Evolutionary conservation across 2,329 filamentous ascomycete genomes (phyloP).

Genomic region (Fusarium sulawesiense): DNA sequence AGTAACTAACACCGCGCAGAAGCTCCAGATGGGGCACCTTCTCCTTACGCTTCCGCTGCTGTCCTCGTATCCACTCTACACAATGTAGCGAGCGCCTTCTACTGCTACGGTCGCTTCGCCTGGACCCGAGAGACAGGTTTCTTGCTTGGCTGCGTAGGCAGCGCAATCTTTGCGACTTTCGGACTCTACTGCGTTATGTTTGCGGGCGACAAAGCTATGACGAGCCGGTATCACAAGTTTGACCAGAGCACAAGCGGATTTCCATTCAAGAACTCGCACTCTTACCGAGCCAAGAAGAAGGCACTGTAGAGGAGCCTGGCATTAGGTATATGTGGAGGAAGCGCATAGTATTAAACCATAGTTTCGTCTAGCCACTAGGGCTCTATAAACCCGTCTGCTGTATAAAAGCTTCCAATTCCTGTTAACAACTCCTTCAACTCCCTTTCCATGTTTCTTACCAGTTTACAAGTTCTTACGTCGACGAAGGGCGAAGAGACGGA

Average conservation of each 20-base stretch:
- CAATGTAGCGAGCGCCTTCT: slow-evolving; percentile 71
- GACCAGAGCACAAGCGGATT: slow-evolving; percentile 56
- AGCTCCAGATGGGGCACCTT: slow-evolving; percentile 56
- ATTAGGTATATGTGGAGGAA: background rate
- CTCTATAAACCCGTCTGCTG: slow-evolving; percentile 14
- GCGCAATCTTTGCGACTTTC: slow-evolving; percentile 66
- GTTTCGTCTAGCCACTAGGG: slow-evolving; percentile 19
- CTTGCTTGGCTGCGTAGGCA: slow-evolving; percentile 68
- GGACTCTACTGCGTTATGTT: slow-evolving; percentile 57
- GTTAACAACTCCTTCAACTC: slow-evolving; percentile 45
- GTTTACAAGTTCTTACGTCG: background rate
- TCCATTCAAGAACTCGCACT: slow-evolving; percentile 53
- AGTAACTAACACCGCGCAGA: slow-evolving; percentile 8
- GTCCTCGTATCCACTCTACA: slow-evolving; percentile 74
- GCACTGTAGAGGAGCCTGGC: slow-evolving; percentile 40
- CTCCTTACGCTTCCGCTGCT: slow-evolving; percentile 74
- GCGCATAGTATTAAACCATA: slow-evolving; percentile 22
- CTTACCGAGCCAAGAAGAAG: slow-evolving; percentile 55
- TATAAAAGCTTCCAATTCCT: slow-evolving; percentile 16
- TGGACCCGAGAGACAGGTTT: slow-evolving; percentile 67
- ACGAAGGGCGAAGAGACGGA: background rate
- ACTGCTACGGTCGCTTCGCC: slow-evolving; percentile 76
- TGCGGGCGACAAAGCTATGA: slow-evolving; percentile 53
- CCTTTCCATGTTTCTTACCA: slow-evolving; percentile 20
- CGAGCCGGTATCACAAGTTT: slow-evolving; percentile 52